Percentiles rank a stretch among this genome's conserved stretches.
These are phyloP conservation scores for Isabelozyma rhagii DNA, from an alignment of 805 yeast genomes.

Conservation along the genomic window DNA sequence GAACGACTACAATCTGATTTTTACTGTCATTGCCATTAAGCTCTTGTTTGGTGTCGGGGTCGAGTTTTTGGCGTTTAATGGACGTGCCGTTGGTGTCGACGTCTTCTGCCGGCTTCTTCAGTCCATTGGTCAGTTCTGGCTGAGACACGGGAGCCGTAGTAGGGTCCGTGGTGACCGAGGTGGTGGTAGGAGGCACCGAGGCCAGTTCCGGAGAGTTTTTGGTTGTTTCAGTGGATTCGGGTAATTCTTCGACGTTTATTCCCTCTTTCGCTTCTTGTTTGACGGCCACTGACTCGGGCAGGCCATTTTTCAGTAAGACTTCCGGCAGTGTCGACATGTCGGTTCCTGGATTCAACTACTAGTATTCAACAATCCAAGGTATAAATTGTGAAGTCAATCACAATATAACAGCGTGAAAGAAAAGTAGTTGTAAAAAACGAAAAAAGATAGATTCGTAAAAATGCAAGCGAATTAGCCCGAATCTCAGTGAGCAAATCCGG, in stretches of 20 bases:
- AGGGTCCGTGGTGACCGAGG: neutral
- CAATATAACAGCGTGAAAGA: neutral
- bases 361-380: neutral
- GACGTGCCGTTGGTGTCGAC: neutral
- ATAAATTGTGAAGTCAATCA: neutral
- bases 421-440: neutral
- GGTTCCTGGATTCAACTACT: neutral
- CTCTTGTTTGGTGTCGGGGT: neutral
- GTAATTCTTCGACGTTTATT: neutral
- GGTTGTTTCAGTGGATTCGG: neutral
- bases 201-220: neutral
- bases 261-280: neutral
- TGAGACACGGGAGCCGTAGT: neutral
- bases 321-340: neutral
- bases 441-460: neutral
- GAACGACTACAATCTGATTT: conserved; percentile 40
- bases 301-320: neutral
- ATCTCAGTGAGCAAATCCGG: neutral
- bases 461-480: neutral
- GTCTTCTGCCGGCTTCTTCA: conserved; percentile 1
- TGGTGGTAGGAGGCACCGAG: too few relatives aligned
- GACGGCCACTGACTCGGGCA: neutral
- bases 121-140: neutral
- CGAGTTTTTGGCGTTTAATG: neutral
- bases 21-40: neutral